Evolutionary conservation across 129 eudicot genomes (phyloP).

Genomic region (Flaveria linearis): DNA sequence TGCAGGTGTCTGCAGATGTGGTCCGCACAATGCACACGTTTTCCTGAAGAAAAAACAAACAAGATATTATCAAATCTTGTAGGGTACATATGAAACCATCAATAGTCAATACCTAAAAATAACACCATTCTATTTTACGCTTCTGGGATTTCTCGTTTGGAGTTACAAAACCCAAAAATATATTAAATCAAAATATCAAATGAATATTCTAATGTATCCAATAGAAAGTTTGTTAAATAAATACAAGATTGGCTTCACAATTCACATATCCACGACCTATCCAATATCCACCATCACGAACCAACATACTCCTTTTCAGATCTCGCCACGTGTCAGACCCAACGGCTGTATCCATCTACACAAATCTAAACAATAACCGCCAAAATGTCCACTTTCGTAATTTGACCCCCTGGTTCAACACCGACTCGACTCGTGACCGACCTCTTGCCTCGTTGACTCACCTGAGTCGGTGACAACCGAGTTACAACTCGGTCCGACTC

Average conservation of each 20-base stretch:
- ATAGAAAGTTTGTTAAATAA: not conserved
- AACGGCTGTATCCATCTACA: not conserved
- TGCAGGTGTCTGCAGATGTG: too few relatives aligned
- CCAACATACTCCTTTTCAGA: not conserved
- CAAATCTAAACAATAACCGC: constrained; percentile 3
- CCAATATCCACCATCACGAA: not conserved
- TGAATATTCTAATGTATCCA: too few relatives aligned
- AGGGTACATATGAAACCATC: too few relatives aligned
- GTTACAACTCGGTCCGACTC: constrained; percentile 44
- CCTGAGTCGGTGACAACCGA: constrained; percentile 38
- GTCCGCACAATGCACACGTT: too few relatives aligned
- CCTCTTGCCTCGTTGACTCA: constrained; percentile 36
- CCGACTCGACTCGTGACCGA: constrained; percentile 22
- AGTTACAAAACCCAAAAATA: too few relatives aligned
- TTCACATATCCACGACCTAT: not conserved
- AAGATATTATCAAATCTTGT: too few relatives aligned
- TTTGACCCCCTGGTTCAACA: not conserved
- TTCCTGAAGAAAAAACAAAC: too few relatives aligned
- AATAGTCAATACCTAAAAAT: too few relatives aligned
- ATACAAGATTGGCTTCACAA: not conserved
- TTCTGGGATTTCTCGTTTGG: too few relatives aligned
- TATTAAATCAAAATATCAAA: too few relatives aligned
- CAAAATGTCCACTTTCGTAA: constrained; percentile 13
- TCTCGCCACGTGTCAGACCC: not conserved
- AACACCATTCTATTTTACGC: too few relatives aligned